Evolutionary conservation across 768 basidiomycete genomes (phyloP).

Genomic region (Floccularia luteovirens): DNA sequence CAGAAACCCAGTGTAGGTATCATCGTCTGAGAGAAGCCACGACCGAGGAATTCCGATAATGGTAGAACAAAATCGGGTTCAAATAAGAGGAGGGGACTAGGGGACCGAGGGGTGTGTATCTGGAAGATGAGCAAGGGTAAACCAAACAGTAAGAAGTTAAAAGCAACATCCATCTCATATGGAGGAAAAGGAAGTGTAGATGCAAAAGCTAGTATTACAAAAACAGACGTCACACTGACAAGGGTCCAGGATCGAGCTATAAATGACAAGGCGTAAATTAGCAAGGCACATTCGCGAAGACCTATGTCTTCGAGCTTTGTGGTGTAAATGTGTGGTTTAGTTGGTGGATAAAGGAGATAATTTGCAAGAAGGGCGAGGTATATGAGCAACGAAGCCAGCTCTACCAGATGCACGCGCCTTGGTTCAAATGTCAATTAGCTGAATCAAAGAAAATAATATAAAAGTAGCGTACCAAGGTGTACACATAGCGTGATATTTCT

Average conservation of each 20-base stretch:
- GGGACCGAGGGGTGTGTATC: slow-evolving; percentile 36
- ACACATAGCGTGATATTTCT: slow-evolving; percentile 25
- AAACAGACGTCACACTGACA: slow-evolving; percentile 22
- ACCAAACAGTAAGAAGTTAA: slow-evolving; percentile 30
- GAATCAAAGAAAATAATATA: neutral
- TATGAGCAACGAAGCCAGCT: slow-evolving; percentile 25
- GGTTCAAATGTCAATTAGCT: neutral
- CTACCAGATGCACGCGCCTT: slow-evolving; percentile 12
- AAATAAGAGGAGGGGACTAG: slow-evolving; percentile 37
- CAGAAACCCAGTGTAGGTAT: slow-evolving; percentile 37
- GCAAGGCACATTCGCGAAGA: slow-evolving; percentile 27
- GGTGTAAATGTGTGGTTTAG: slow-evolving; percentile 15
- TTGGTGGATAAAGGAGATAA: slow-evolving; percentile 34
- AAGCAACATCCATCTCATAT: slow-evolving; percentile 28
- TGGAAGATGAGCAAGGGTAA: slow-evolving; percentile 32
- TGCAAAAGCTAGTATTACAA: slow-evolving; percentile 33
- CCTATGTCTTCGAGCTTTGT: slow-evolving; percentile 13
- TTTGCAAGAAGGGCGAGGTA: slow-evolving; percentile 35
- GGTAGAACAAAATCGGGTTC: slow-evolving; percentile 32
- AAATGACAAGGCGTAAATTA: slow-evolving; percentile 29
- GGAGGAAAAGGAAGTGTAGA: slow-evolving; percentile 33
- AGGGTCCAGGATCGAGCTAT: slow-evolving; percentile 23
- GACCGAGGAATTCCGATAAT: slow-evolving; percentile 31
- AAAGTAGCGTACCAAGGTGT: slow-evolving; percentile 35
- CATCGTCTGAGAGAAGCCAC: slow-evolving; percentile 27